A percentile compares a stretch with the other conserved stretches of the same genome.
phyloP scores from a whole-genome alignment of 1,284 basidiomycete genomes.

The Ganoderma lucidum region DNA sequence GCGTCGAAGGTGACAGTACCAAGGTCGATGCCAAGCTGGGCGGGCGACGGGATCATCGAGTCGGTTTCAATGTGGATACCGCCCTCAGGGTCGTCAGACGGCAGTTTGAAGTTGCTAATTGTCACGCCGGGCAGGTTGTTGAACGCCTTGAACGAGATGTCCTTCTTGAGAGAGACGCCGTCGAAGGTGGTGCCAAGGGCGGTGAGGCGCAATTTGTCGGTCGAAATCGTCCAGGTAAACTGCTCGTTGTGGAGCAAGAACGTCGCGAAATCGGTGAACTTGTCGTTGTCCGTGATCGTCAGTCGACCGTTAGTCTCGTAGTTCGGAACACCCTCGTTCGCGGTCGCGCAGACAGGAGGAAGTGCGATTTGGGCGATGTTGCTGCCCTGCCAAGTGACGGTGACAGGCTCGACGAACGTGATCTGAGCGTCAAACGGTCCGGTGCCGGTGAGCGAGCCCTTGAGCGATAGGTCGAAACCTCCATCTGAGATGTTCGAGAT shows the following conservation, averaged over 20 bases:
- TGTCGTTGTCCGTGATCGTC: constrained; percentile 58
- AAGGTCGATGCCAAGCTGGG: constrained; percentile 77
- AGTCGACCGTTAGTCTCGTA: constrained; percentile 61
- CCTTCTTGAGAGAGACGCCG: constrained; percentile 69
- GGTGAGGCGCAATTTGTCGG: constrained; percentile 64
- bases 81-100: constrained; percentile 69
- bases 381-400: constrained; percentile 71
- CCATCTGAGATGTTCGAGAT: constrained; percentile 68
- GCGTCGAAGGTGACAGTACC: constrained; percentile 74
- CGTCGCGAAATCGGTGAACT: constrained; percentile 73
- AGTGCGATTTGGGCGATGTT: constrained; percentile 73
- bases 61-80: constrained; percentile 78
- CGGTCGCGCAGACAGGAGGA: constrained; percentile 69
- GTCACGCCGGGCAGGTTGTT: constrained; percentile 73
- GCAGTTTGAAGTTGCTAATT: constrained; percentile 75
- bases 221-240: constrained; percentile 80
- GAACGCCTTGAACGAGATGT: constrained; percentile 75
- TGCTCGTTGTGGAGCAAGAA: constrained; percentile 70
- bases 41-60: constrained; percentile 70
- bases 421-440: constrained; percentile 75
- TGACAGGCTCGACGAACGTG: constrained; percentile 65
- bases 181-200: constrained; percentile 79
- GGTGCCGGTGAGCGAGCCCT: constrained; percentile 64
- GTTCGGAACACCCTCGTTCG: constrained; percentile 73
- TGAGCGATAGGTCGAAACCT: constrained; percentile 67